Conservation (phyloP, 1,284 basidiomycete species). For the Mycena sp. region DNA sequence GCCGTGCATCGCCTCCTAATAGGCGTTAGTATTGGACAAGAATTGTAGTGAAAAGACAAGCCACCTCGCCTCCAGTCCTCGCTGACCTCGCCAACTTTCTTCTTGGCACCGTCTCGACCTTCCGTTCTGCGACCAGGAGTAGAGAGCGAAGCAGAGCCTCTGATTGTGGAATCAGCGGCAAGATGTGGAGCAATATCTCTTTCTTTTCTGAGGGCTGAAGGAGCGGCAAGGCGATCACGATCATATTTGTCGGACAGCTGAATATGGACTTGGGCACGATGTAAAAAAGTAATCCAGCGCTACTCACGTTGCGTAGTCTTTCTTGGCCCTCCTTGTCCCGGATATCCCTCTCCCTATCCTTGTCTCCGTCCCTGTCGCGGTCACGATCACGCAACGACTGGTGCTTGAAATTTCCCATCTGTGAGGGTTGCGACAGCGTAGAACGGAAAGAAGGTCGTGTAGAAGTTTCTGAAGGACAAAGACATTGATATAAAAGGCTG, state of each 20-base stretch:
- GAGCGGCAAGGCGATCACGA: conserved; percentile 75
- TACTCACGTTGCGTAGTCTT: conserved; percentile 73
- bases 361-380: conserved; percentile 71
- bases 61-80: conserved; percentile 86
- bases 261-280: conserved; percentile 12
- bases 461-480: conserved; percentile 54
- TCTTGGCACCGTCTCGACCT: conserved; percentile 65
- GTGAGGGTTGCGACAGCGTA: conserved; percentile 79
- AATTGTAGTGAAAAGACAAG: conserved; percentile 9
- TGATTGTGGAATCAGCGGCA: conserved; percentile 51
- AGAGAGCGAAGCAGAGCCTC: conserved; percentile 51
- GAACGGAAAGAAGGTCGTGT: conserved; percentile 75
- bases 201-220: conserved; percentile 67
- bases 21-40: conserved; percentile 41
- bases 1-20: conserved; percentile 51
- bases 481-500: conserved; percentile 27
- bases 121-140: conserved; percentile 61
- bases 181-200: conserved; percentile 75
- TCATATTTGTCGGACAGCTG: conserved; percentile 88
- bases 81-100: conserved; percentile 74
- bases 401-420: conserved; percentile 91
- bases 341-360: conserved; percentile 71
- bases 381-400: conserved; percentile 78
- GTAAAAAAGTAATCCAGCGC: background rate
- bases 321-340: conserved; percentile 81